phyloP scores from a whole-genome alignment of 2,329 filamentous ascomycete genomes.

The Eutypella sp. region DNA sequence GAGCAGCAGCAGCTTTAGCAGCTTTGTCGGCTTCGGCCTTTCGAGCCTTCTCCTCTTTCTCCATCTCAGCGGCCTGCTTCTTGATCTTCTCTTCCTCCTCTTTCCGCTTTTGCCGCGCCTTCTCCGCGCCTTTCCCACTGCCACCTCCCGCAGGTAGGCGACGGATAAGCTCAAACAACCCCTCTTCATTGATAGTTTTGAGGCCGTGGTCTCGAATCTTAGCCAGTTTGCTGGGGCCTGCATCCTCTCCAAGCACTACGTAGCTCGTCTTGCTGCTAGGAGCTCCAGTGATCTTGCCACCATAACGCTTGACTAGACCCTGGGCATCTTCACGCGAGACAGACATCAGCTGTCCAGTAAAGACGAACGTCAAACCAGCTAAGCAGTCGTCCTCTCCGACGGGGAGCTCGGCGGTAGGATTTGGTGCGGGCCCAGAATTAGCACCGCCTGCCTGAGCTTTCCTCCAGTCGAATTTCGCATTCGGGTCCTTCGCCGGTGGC shows the following conservation, averaged over 20 bases:
- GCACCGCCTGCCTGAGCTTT: slow-evolving; percentile 53
- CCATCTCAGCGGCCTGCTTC: slow-evolving; percentile 78
- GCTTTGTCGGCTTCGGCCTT: slow-evolving; percentile 49
- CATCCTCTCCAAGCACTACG: slow-evolving; percentile 85
- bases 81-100: slow-evolving; percentile 80
- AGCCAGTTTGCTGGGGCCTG: slow-evolving; percentile 85
- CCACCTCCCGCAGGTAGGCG: slow-evolving; percentile 81
- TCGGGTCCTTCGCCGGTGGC: slow-evolving; percentile 67
- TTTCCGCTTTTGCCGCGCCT: slow-evolving; percentile 77
- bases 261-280: slow-evolving; percentile 94
- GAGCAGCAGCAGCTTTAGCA: slow-evolving; percentile 44
- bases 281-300: slow-evolving; percentile 78
- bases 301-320: slow-evolving; percentile 84
- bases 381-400: slow-evolving; percentile 85
- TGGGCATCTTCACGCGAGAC: slow-evolving; percentile 82
- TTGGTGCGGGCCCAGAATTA: slow-evolving; percentile 59
- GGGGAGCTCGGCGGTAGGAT: slow-evolving; percentile 62
- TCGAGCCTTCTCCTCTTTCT: slow-evolving; percentile 66
- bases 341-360: slow-evolving; percentile 79
- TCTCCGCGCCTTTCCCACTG: slow-evolving; percentile 79
- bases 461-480: slow-evolving; percentile 76
- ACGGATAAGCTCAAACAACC: slow-evolving; percentile 80
- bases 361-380: slow-evolving; percentile 85
- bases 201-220: slow-evolving; percentile 77
- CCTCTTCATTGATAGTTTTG: slow-evolving; percentile 92